These are phyloP conservation scores for Exophiala oligosperma DNA, from an alignment of 2,329 filamentous ascomycete genomes.

Conservation along the genomic window DNA sequence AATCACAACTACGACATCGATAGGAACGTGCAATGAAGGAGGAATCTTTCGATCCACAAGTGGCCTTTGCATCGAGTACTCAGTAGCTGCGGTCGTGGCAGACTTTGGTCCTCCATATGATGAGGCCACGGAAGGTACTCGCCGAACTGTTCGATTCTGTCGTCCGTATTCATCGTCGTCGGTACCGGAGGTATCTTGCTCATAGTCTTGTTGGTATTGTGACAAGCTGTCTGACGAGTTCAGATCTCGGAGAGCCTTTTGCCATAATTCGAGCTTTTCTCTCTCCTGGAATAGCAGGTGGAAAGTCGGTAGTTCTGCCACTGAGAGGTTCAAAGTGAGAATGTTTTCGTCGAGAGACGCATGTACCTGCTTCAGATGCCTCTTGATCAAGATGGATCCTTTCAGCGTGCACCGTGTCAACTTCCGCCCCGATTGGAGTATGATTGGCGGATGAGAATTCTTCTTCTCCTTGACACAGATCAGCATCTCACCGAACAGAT, in stretches of 20 bases:
- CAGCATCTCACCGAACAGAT: conserved; percentile 96
- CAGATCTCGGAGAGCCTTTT: conserved; percentile 80
- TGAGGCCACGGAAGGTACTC: conserved; percentile 80
- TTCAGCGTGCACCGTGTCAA: conserved; percentile 83
- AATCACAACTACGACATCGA: conserved; percentile 94
- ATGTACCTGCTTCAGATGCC: conserved; percentile 91
- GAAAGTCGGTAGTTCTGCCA: conserved; percentile 89
- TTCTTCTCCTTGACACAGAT: conserved; percentile 99
- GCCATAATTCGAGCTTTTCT: conserved; percentile 85
- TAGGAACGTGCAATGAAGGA: conserved; percentile 75
- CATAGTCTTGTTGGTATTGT: conserved; percentile 69
- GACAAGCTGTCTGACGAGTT: conserved; percentile 65
- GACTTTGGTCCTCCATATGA: conserved; percentile 81
- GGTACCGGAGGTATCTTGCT: conserved; percentile 74
- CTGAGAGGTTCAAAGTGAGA: conserved; percentile 85
- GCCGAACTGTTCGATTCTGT: conserved; percentile 53
- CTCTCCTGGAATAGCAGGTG: conserved; percentile 85
- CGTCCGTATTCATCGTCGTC: conserved; percentile 82
- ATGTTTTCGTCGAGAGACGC: conserved; percentile 71
- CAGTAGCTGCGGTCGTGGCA: conserved; percentile 82
- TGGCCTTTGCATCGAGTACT: conserved; percentile 75
- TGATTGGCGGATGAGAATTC: conserved; percentile 65
- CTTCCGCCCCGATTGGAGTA: conserved; percentile 59
- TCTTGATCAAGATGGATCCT: conserved; percentile 96
- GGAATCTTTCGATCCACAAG: conserved; percentile 36